Percentiles rank a stretch among this genome's conserved stretches.
Conservation (phyloP, 257 asterid genomes). For the Cruciata laevipes region DNA sequence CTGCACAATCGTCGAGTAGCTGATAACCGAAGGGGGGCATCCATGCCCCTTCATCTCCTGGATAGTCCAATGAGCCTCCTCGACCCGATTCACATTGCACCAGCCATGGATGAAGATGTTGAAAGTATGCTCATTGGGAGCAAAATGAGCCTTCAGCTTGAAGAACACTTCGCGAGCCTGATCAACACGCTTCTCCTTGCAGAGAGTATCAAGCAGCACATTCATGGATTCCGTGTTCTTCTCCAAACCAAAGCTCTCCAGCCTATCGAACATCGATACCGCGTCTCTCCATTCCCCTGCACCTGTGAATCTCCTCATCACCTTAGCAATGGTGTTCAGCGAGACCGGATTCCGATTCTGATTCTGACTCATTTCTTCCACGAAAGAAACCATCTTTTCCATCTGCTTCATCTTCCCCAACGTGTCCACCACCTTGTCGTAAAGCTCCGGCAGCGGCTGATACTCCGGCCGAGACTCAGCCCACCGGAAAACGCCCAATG, state of each 20-base stretch:
- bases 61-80: constrained; percentile 90
- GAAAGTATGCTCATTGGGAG: constrained; percentile 65
- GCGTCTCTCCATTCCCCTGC: constrained; percentile 78
- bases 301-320: constrained; percentile 74
- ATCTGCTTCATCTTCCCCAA: constrained; percentile 74
- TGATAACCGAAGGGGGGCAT: constrained; percentile 59
- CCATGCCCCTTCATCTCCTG: constrained; percentile 85
- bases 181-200: constrained; percentile 59
- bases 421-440: constrained; percentile 68
- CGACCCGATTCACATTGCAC: constrained; percentile 74
- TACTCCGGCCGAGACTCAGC: constrained; percentile 40
- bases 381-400: constrained; percentile 51
- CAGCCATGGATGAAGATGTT: constrained; percentile 81
- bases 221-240: constrained; percentile 73
- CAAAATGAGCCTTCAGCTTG: constrained; percentile 49
- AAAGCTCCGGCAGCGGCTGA: constrained; percentile 44
- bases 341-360: constrained; percentile 28
- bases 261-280: constrained; percentile 48
- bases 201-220: constrained; percentile 65
- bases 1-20: constrained; percentile 64
- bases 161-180: constrained; percentile 59
- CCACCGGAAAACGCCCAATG: constrained; percentile 81
- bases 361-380: constrained; percentile 42
- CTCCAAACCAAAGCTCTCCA: constrained; percentile 51
- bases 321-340: constrained; percentile 51